Evolutionary conservation across 768 basidiomycete genomes (phyloP).

Genomic region (Amylocystis lapponica): DNA sequence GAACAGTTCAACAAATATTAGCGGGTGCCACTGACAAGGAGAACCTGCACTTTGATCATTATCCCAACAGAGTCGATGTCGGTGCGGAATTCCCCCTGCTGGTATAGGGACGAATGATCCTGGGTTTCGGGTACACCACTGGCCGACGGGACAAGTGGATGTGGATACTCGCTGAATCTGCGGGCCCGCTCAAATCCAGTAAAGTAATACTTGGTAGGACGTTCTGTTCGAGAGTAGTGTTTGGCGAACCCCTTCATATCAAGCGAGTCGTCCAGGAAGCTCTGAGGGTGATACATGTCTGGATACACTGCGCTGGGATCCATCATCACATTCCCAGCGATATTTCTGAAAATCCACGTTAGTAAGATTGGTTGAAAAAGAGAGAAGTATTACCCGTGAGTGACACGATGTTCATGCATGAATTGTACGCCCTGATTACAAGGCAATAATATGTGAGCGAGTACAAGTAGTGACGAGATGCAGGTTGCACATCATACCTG

Average conservation of each 20-base stretch:
- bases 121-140: too few relatives aligned
- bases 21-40: too few relatives aligned
- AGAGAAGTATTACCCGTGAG: conserved; percentile 27
- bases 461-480: background rate
- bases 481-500: conserved; percentile 16
- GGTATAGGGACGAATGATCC: too few relatives aligned
- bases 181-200: too few relatives aligned
- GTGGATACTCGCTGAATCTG: too few relatives aligned
- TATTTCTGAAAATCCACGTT: conserved; percentile 8
- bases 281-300: conserved; percentile 11
- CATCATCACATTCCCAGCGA: conserved; percentile 11
- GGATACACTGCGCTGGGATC: conserved; percentile 13
- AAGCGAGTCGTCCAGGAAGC: conserved; percentile 17
- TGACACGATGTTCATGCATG: conserved; percentile 30
- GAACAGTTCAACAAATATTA: conserved; percentile 27
- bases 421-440: conserved; percentile 26
- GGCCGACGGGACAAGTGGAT: too few relatives aligned
- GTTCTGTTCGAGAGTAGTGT: conserved; percentile 23
- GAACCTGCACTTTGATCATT: too few relatives aligned
- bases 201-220: too few relatives aligned
- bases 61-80: too few relatives aligned
- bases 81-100: too few relatives aligned
- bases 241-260: conserved; percentile 18
- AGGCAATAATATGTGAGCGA: background rate
- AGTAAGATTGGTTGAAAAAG: background rate